A percentile compares a stretch with the other conserved stretches of the same genome.
Conservation (phyloP, 225 moss, liverwort and hornwort genomes). For the Rhytidiadelphus loreus region DNA sequence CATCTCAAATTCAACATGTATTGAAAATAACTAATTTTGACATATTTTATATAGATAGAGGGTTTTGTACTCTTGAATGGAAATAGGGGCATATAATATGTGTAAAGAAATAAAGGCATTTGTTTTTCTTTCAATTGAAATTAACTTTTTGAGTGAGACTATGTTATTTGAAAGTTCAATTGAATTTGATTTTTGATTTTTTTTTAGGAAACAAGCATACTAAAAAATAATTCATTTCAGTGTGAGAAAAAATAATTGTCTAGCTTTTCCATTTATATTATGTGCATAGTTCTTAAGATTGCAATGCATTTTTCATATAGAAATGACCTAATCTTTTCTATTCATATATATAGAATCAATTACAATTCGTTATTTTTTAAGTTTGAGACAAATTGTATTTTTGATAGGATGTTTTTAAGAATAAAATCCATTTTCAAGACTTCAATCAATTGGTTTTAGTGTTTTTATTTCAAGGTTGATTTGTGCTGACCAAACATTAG, state of each 20-base stretch:
- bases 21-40: no score
- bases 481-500: fast-evolving
- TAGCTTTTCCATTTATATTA: neutral
- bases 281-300: neutral
- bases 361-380: neutral
- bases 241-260: neutral
- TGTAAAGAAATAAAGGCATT: no score
- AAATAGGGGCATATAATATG: no score
- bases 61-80: no score
- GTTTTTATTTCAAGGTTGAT: neutral
- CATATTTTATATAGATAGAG: no score
- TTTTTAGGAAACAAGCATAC: neutral
- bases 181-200: neutral
- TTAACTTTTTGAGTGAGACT: no score
- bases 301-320: neutral
- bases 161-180: neutral
- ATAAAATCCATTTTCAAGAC: neutral
- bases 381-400: neutral
- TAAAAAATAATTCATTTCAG: neutral
- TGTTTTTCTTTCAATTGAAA: no score
- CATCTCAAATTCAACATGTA: neutral
- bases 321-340: fast-evolving
- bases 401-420: neutral
- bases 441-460: neutral
- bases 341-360: neutral